phyloP scores from a whole-genome alignment of 768 basidiomycete genomes.

The Naganishia kalamii region DNA sequence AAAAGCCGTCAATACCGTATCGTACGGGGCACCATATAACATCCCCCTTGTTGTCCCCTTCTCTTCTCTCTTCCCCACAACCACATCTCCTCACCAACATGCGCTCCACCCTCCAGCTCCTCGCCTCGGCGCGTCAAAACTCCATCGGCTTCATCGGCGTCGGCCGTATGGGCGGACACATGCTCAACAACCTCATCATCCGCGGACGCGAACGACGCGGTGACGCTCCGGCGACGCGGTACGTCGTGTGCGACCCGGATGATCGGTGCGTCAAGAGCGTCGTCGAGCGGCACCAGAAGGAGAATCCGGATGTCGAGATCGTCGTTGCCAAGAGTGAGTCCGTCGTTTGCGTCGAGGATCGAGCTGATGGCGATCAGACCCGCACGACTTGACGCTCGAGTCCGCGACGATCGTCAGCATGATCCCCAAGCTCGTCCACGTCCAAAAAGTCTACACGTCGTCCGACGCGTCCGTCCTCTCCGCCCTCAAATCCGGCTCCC shows the following conservation, averaged over 20 bases:
- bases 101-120: constrained; percentile 5
- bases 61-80: neutral
- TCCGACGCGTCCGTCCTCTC: constrained; percentile 11
- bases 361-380: constrained; percentile 7
- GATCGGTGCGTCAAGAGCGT: neutral
- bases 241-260: constrained; percentile 16
- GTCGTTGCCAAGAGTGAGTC: constrained; percentile 12
- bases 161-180: constrained; percentile 20
- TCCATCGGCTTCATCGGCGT: constrained; percentile 23
- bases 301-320: constrained; percentile 9
- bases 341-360: neutral
- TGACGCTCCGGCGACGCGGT: neutral
- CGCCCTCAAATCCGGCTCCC: constrained; percentile 13
- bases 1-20: too few species aligned
- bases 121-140: neutral
- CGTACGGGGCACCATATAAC: too few species aligned
- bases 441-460: constrained; percentile 20
- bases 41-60: too few species aligned
- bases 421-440: constrained; percentile 23
- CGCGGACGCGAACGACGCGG: neutral
- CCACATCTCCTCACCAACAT: neutral
- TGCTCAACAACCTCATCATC: constrained; percentile 20
- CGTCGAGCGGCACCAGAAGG: constrained; percentile 5
- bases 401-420: constrained; percentile 23
- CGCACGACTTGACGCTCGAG: constrained; percentile 15